Evolutionary conservation across 148 eudicot genomes (phyloP).

Genomic region (Amaranthus cruentus): DNA sequence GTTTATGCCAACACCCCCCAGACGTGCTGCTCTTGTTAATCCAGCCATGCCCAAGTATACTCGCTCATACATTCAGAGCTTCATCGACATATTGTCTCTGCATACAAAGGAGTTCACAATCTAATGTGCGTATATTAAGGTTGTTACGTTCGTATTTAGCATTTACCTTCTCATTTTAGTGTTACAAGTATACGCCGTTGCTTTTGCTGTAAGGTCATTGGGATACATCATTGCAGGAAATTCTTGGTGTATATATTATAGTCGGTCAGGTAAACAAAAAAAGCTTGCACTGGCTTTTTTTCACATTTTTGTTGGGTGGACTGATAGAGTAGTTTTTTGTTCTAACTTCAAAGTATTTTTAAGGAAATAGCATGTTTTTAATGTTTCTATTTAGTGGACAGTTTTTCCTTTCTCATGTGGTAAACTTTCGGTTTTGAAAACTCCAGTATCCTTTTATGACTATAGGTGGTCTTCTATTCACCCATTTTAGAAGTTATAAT

Average conservation of each 20-base stretch:
- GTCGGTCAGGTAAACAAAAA: conserved; percentile 11
- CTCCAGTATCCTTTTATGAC: too few relatives aligned
- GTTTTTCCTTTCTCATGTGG: too few relatives aligned
- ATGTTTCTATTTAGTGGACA: too few relatives aligned
- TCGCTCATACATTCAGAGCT: not conserved
- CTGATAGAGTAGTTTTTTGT: not conserved
- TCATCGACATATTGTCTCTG: conserved; percentile 2
- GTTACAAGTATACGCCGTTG: conserved; percentile 8
- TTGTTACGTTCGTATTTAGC: not conserved
- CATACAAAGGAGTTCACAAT: conserved; percentile 4
- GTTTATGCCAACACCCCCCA: not conserved
- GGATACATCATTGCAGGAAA: conserved; percentile 22
- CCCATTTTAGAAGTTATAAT: too few relatives aligned
- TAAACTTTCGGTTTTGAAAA: too few relatives aligned
- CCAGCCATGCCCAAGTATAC: not conserved
- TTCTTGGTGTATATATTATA: conserved; percentile 24
- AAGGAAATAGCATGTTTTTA: too few relatives aligned
- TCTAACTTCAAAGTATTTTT: not conserved
- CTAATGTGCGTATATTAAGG: not conserved
- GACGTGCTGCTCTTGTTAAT: not conserved
- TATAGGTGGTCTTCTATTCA: too few relatives aligned
- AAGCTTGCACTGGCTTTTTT: not conserved
- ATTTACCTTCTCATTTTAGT: not conserved
- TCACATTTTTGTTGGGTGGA: not conserved
- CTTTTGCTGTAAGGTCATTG: conserved; percentile 14